Evolutionary conservation across 768 basidiomycete genomes (phyloP), one percentile per base, ranked within the genome.

Genomic region (Epithele typhae): DNA sequence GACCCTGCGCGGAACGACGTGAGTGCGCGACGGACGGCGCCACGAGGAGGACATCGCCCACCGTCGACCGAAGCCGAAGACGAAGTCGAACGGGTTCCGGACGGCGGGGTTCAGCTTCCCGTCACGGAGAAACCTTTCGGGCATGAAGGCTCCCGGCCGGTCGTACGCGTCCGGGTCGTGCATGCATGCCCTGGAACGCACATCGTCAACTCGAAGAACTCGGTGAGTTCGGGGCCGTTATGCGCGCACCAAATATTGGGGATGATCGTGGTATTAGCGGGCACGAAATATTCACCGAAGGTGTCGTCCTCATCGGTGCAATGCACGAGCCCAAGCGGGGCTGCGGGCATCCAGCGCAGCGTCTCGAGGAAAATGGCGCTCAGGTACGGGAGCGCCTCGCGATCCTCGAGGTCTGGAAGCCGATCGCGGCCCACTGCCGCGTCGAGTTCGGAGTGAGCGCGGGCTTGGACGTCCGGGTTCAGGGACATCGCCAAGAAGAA

Each of bases 81-180:
- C 48, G 18, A 56, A 34, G 9, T 25, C 10, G 7, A 17, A 35
- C 5, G 52, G 52, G 22, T 49, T 45, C 15, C 9, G 43, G 41
- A 40, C 38, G 25, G 79, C 64, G 23, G 83, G 74, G 58, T 95
- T 88, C 37, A 98, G 73, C 92, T 92, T 44, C 7, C 43, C 43
- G 8, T 45, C 24, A 9, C 36, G 36, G 10, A 52, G 37, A 33
- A 45, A 99, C 43, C 96, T 83, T 59, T 97, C 93, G 4, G 96
- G 96, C 11, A 70, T 51, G 65, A 97, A 83, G 35, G 64, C 62
- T 24, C 92, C 87, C 10, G 94, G 95, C 30, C 91, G 78, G 21
- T 89, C 87, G 73, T 89, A 99, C 32, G 92, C 78, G 32, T 74
- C 71, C 18, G 85, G 78, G 65, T 99, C 96, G 62, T 96, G 93